Percentiles rank a stretch among this genome's conserved stretches.
Conservation (phyloP, 2,329 filamentous ascomycete species). For the Cercospora zeae-maydis region DNA sequence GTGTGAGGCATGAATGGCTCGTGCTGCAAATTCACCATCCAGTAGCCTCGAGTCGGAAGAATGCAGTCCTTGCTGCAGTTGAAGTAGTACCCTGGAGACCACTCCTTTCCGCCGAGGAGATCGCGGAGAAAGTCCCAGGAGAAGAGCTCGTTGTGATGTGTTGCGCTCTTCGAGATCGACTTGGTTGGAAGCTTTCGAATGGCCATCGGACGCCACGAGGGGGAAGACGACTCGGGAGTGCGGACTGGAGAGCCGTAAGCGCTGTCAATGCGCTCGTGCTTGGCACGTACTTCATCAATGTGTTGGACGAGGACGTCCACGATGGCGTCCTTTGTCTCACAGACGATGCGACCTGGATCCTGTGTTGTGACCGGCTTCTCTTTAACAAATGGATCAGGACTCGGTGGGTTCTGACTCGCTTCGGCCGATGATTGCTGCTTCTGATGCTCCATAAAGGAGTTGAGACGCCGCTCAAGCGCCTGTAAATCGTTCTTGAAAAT, state of each 20-base stretch:
- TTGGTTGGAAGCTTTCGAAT: conserved; percentile 35
- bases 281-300: not conserved
- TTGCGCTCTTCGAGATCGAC: not conserved
- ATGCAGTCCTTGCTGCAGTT: conserved; percentile 26
- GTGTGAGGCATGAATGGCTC: conserved; percentile 44
- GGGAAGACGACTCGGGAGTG: not conserved
- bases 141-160: conserved; percentile 36
- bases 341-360: not conserved
- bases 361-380: conserved; percentile 11
- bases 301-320: not conserved
- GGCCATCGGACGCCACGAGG: conserved; percentile 38
- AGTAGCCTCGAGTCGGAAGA: conserved; percentile 41
- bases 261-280: not conserved
- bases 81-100: conserved; percentile 43
- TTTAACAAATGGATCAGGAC: not conserved
- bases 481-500: conserved; percentile 14
- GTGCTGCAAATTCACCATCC: conserved; percentile 37
- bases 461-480: conserved; percentile 9
- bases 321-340: not conserved
- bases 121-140: conserved; percentile 38
- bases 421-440: not conserved
- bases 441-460: not conserved
- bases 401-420: not conserved
- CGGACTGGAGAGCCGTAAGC: not conserved
- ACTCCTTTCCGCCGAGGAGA: conserved; percentile 39